Conservation (phyloP, 371 early-diverging fungal genomes). For the Mortierella sp. region DNA sequence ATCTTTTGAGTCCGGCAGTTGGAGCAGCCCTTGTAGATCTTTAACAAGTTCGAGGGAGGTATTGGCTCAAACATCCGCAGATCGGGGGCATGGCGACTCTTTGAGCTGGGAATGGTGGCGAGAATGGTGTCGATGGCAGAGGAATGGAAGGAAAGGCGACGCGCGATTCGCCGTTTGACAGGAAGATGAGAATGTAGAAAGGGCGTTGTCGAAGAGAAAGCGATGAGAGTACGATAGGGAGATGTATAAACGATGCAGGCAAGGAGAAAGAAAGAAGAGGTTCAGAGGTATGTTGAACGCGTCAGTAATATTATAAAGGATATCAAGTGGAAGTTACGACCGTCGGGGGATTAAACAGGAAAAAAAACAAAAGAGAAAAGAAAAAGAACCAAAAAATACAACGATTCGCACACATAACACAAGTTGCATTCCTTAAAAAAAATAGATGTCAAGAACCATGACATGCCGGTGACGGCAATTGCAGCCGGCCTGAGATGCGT, state of each 20-base stretch:
- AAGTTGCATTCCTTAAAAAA: no score
- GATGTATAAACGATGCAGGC: not conserved
- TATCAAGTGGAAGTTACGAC: not conserved
- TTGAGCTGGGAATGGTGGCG: slow-evolving; percentile 21
- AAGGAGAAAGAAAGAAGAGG: not conserved
- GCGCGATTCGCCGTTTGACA: not conserved
- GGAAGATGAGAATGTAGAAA: slow-evolving; percentile 1
- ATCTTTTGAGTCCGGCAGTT: slow-evolving; percentile 55
- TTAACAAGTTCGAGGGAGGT: slow-evolving; percentile 44
- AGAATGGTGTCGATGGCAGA: slow-evolving; percentile 4
- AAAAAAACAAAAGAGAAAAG: not conserved
- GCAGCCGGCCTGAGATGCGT: no score
- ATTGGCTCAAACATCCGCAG: slow-evolving; percentile 55
- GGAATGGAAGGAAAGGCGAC: slow-evolving; percentile 2
- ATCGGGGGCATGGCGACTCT: slow-evolving; percentile 45
- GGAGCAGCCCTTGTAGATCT: slow-evolving; percentile 56
- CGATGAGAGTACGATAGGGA: slow-evolving; percentile 1
- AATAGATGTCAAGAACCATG: slow-evolving; percentile 1
- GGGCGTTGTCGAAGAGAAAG: not conserved
- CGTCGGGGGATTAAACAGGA: slow-evolving; percentile 4
- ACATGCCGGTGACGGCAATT: no score
- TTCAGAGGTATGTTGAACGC: not conserved
- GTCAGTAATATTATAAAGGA: not conserved
- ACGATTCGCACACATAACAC: no score
- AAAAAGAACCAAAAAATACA: no score